Evolutionary conservation across 2,329 filamentous ascomycete species (phyloP), one percentile per base, ranked within the genome.

Genomic region (Hyphodiscus sp.): DNA sequence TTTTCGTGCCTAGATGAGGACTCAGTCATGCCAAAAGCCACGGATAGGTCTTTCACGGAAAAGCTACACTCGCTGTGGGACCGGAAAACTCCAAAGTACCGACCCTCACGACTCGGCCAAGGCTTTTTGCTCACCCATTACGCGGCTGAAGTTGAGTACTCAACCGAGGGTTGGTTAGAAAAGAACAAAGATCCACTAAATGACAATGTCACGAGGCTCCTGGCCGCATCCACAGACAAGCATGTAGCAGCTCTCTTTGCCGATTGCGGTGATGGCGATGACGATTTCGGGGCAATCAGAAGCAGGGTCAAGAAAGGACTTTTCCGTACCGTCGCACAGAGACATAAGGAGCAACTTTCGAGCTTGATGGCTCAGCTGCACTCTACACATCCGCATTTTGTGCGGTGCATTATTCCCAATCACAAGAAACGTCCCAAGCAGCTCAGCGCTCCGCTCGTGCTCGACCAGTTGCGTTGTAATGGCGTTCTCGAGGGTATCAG

Each of bases 171-270:
- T 54, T 99, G 94, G 94, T 75, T 99, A 33, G 92, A 97, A 70
- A 99, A 97, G 78, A 99, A 99, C 76, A 99, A 99, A 70, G 94
- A 99, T 65, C 95, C 94, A 1, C 72, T 99, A 45, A 97, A 97
- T 65, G 95, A 99, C 76, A 99, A 97, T 58, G 80, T 99, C 58
- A 99, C 95, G 0, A 83, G 90, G 20, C 78, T 99, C 8, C 79
- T 99, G 38, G 89, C 91, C 41, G 78, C 80, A 15, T 99, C 95
- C 1, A 83, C 79, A 1, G 86, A 97, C 67, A 83, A 81, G 58
- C 92, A 99, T 66, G 79, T 97, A 57, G 89, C 91, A 1, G 80
- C 79, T 41, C 77, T 99, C 0, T 99, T 99, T 69, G 76, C 81
- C 5, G 95, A 99, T 69, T 99, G 92, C 65, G 86, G 85, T 8